Evolutionary conservation across 306 rosid genomes (phyloP).

Genomic region (Cucurbita maxima): DNA sequence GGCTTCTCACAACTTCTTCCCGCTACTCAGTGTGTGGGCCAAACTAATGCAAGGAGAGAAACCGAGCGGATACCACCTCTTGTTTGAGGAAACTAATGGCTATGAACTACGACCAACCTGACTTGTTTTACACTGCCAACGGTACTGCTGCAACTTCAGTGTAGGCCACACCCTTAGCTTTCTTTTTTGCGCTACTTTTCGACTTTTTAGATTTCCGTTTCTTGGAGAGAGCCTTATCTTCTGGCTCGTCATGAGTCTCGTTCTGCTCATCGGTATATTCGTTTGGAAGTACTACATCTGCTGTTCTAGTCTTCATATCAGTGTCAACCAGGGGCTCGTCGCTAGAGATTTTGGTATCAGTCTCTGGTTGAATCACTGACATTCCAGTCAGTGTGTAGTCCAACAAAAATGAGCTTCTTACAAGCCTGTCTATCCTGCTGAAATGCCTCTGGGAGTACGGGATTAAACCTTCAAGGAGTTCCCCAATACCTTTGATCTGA

Average conservation of each 20-base stretch:
- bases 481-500: conserved; percentile 76
- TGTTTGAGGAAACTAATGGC: not conserved
- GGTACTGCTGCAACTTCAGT: conserved; percentile 29
- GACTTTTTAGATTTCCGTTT: conserved; percentile 66
- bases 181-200: conserved; percentile 37
- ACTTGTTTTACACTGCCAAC: conserved; percentile 13
- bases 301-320: not conserved
- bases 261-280: conserved; percentile 22
- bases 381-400: conserved; percentile 62
- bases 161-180: conserved; percentile 42
- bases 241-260: conserved; percentile 7
- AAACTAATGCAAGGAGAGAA: not conserved
- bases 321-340: conserved; percentile 16
- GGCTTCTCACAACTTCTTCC: not conserved
- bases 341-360: conserved; percentile 6
- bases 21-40: not conserved
- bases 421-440: conserved; percentile 73
- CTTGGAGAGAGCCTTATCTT: conserved; percentile 20
- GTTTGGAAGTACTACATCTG: conserved; percentile 1
- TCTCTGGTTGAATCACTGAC: conserved; percentile 81
- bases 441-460: conserved; percentile 85
- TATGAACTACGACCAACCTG: not conserved
- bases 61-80: not conserved
- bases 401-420: conserved; percentile 63
- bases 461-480: conserved; percentile 64